Evolutionary conservation across 306 rosid genomes (phyloP), one percentile per base, ranked within the genome.

Genomic region (Lithocarpus polystachyus): DNA sequence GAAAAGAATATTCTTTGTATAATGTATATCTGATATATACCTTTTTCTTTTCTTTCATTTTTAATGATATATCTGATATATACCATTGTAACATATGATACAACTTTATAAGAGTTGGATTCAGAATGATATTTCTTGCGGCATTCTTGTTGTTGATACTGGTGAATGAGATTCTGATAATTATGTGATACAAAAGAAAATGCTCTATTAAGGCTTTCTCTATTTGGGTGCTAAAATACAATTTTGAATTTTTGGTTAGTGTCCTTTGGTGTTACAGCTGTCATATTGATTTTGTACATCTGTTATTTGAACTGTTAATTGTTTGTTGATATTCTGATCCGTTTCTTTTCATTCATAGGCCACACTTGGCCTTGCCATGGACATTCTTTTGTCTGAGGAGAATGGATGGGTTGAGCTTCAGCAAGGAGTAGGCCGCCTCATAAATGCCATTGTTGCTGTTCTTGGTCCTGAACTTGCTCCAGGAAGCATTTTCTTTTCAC

Each of bases 391-490:
- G 82, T 89, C 98, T 10, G 99, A 92, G 83, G 99, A 95, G 61
- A 95, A 88, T 82, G 98, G 99, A 76, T 89, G 89, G 82, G 89
- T 90, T 80, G 92, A 87, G 84, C 90, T 92, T 91, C 99, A 89
- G 85, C 99, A 91, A 86, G 99, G 98, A 64, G 98, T 91, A 81
- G 99, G 97, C 64, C 94, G 99, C 80, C 91, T 95, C 65, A 89
- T 95, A 82, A 95, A 95, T 84, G 99, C 97, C 60, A 85, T 95
- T 76, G 98, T 95, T 71, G 90, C 97, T 77, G 94, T 91, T 84
- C 91, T 95, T 85, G 99, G 99, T 80, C 99, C 99, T 48, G 99
- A 95, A 89, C 99, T 95, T 82, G 89, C 88, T 48, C 98, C 99
- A n/a, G 99, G 96, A 73, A 95, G 98, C 89, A 95, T 91, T 76